These are phyloP conservation scores for Fremontodendron californicum DNA, from an alignment of 345 rosid genomes.

Conservation along the genomic window DNA sequence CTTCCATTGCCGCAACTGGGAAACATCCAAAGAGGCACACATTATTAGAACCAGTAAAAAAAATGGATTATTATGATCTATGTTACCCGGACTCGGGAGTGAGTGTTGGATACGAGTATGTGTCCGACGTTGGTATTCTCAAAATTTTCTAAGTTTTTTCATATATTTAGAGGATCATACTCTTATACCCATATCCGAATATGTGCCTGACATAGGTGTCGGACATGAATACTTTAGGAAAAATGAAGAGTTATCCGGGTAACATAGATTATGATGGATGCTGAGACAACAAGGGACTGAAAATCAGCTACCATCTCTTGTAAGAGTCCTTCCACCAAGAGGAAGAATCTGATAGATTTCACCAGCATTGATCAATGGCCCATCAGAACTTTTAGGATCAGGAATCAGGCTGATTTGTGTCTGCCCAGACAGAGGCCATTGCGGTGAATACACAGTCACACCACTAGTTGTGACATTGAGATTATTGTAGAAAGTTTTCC, in stretches of 20 bases:
- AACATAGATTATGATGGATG: too few relatives aligned
- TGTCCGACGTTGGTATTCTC: too few relatives aligned
- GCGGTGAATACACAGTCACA: constrained; percentile 51
- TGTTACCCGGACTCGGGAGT: too few relatives aligned
- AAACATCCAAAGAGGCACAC: background rate
- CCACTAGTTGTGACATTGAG: constrained; percentile 68
- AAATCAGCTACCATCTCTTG: constrained; percentile 55
- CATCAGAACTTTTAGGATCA: constrained; percentile 35
- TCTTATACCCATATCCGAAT: too few relatives aligned
- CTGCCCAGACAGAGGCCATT: constrained; percentile 76
- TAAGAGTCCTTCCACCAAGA: constrained; percentile 54
- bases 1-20: constrained; percentile 61
- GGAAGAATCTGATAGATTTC: constrained; percentile 77
- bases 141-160: too few relatives aligned
- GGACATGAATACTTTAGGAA: too few relatives aligned
- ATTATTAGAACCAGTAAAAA: background rate
- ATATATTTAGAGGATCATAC: too few relatives aligned
- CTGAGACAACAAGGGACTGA: background rate
- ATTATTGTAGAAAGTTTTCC: constrained; percentile 42
- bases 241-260: too few relatives aligned
- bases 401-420: constrained; percentile 59
- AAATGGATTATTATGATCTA: background rate
- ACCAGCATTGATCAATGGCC: constrained; percentile 73
- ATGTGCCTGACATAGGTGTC: too few relatives aligned
- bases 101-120: too few relatives aligned